Evolutionary conservation across 768 basidiomycete genomes (phyloP).

Genomic region (Leccinum ochraceum): DNA sequence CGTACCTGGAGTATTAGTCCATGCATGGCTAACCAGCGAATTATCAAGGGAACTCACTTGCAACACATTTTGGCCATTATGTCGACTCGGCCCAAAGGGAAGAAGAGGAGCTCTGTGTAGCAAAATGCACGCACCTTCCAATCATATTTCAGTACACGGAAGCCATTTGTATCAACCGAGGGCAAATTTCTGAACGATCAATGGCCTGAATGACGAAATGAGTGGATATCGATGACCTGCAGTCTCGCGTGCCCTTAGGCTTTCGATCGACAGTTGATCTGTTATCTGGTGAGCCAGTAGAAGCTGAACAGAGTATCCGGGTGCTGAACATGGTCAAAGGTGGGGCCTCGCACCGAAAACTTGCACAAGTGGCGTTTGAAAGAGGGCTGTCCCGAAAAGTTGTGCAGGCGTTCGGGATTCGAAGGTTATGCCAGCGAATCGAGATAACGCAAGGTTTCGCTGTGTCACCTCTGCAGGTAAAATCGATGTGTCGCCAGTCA

Average conservation of each 20-base stretch:
- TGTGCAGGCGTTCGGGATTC: slow-evolving; percentile 3
- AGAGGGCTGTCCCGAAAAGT: not conserved
- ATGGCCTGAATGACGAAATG: no score
- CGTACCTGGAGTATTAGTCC: not conserved
- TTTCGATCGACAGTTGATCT: not conserved
- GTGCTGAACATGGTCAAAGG: not conserved
- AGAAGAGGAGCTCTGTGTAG: not conserved
- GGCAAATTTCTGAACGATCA: not conserved
- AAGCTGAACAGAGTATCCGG: not conserved
- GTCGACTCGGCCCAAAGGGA: not conserved
- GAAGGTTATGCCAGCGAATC: not conserved
- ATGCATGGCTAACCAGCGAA: not conserved
- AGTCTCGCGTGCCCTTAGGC: not conserved
- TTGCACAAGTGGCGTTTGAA: slow-evolving; percentile 2
- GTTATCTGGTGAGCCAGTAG: not conserved
- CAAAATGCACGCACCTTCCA: not conserved
- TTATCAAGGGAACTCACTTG: not conserved
- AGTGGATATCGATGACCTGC: not conserved
- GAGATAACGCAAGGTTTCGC: not conserved
- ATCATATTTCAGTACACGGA: not conserved
- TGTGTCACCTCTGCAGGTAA: not conserved
- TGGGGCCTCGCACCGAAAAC: not conserved
- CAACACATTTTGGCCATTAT: not conserved
- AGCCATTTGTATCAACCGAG: not conserved
- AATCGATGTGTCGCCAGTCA: not conserved